Percentiles rank a stretch among this genome's conserved stretches.
Evolutionary conservation across 257 asterid genomes (phyloP).

Genomic region (Paraleonurus japonicus): DNA sequence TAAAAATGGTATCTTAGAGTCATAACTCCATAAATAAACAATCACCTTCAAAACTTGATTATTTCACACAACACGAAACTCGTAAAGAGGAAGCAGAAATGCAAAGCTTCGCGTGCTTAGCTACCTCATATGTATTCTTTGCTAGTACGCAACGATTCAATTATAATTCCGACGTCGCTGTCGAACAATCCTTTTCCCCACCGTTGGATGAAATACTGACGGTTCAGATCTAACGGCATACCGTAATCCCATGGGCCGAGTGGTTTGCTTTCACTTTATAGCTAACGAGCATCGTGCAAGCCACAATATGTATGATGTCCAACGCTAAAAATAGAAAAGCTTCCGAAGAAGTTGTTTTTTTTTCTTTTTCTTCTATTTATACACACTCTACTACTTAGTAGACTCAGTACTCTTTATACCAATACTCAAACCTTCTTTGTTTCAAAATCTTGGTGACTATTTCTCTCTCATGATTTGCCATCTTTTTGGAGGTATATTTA

Average conservation of each 20-base stretch:
- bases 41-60: too few species aligned
- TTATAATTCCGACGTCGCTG: too few species aligned
- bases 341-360: background rate
- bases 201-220: conserved; percentile 35
- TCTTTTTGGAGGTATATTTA: too few species aligned
- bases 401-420: background rate
- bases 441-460: conserved; percentile 20
- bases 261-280: conserved; percentile 29
- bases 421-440: background rate
- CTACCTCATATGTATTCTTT: too few species aligned
- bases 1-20: too few species aligned
- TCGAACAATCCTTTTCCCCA: too few species aligned
- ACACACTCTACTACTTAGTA: background rate
- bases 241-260: conserved; percentile 22
- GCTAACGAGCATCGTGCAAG: conserved; percentile 51
- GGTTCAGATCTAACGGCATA: conserved; percentile 29
- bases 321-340: conserved; percentile 11
- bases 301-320: conserved; percentile 21
- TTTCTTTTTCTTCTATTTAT: conserved; percentile 24
- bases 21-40: too few species aligned
- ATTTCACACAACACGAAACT: too few species aligned
- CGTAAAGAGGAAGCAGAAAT: too few species aligned
- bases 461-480: background rate
- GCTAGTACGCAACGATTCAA: too few species aligned
- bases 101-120: too few species aligned